Conservation (phyloP, 306 rosid genomes). For the Inga oerstediana region DNA sequence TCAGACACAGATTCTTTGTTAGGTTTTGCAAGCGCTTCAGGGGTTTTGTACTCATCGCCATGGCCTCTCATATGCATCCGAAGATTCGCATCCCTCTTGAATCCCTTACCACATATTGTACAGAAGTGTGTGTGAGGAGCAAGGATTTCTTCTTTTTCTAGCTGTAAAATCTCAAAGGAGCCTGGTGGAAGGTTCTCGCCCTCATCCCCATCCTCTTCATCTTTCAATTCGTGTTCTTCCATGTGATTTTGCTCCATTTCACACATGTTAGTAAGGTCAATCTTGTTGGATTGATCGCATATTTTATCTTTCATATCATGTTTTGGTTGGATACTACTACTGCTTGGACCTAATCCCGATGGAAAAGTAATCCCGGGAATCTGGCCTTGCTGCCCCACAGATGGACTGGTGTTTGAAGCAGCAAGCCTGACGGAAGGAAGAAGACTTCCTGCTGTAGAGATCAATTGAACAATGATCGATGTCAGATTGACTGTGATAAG, state of each 20-base stretch:
- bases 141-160: conserved; percentile 89
- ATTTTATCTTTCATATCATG: conserved; percentile 38
- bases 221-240: conserved; percentile 75
- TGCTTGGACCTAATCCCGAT: conserved; percentile 32
- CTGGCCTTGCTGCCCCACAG: conserved; percentile 31
- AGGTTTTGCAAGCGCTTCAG: conserved; percentile 89
- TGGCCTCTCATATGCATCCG: conserved; percentile 96
- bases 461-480: conserved; percentile 74
- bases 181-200: conserved; percentile 83
- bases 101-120: conserved; percentile 85
- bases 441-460: conserved; percentile 84
- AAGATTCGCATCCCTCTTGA: conserved; percentile 88
- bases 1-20: conserved; percentile 58
- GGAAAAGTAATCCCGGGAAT: conserved; percentile 41
- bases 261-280: conserved; percentile 35
- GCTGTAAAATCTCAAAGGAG: conserved; percentile 76
- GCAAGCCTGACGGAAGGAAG: conserved; percentile 65
- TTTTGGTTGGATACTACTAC: conserved; percentile 35
- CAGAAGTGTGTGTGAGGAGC: conserved; percentile 95
- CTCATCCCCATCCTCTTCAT: conserved; percentile 70
- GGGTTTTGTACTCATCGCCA: conserved; percentile 83
- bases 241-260: conserved; percentile 52
- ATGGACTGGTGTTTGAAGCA: conserved; percentile 36
- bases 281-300: conserved; percentile 48
- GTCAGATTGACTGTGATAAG: conserved; percentile 80